Evolutionary conservation across 2,329 filamentous ascomycete species (phyloP), one percentile per base, ranked within the genome.

Genomic region (Fusarium paranaense): DNA sequence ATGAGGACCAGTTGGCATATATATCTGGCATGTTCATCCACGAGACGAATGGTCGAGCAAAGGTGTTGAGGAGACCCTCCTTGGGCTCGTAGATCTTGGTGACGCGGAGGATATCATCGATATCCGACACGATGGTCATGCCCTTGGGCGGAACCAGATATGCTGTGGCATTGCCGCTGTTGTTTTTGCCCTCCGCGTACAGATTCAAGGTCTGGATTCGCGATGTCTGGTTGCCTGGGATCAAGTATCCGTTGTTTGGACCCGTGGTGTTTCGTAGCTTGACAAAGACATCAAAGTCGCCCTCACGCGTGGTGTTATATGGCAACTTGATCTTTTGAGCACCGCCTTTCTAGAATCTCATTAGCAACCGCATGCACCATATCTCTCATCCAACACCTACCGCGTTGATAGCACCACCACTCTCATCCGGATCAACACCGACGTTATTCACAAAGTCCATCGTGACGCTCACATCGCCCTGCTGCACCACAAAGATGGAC

Each of bases 1-100:
- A 89, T n/a, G 83, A 83, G 2, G 89, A 91, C 93, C 93, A 95
- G 78, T 94, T 94, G 73, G 91, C 89, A 80, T 94, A 95, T 74
- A 95, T 91, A 3, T 91, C 87, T 0, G 93, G 93, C 94, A 95
- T 95, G 82, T 95, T 92, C 86, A 92, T 86, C 93, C 93, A 95
- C 0, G 89, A 86, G 0, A 86, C 88, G 80, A 94, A 95, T 0
- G 91, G 86, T 5, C 90, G 88, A 0, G 93, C 93, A 78, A 95
- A 95, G 0, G 92, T 91, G 83, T 95, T 95, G 13, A 95, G 85
- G 0, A 95, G 85, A 6, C 93, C 94, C 79, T 95, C 88, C 73
- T 91, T 90, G 0, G 93, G 93, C 57, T 93, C 82, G 80, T 94
- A 95, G 79, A 95, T 95, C 82, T 94, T 94, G 65, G 93, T 95